Base-by-base conservation (phyloP, 2,329 filamentous ascomycete genomes). In the Zasmidium angulare region DNA sequence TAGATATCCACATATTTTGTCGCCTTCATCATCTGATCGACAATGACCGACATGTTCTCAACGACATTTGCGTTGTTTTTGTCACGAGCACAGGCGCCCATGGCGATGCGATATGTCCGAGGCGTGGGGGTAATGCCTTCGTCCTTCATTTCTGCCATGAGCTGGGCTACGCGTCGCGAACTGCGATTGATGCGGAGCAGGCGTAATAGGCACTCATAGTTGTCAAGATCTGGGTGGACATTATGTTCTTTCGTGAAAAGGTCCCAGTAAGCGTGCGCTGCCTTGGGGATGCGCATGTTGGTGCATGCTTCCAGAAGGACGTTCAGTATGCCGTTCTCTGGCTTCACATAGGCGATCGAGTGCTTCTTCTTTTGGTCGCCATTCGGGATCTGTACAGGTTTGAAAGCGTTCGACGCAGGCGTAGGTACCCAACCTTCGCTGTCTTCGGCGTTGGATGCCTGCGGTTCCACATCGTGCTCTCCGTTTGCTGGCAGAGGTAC, bases 201-300 rank as follows among this genome's bases (percentile, higher is more conserved):
- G 55, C 85, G 83, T 17, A 97, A 79, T 68, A 91, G 87, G 63
- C 81, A 79, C 64, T 86, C 80, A 76, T 87, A 89, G 71, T 91
- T 92, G 63, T 87, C 82, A 9, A 78, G 68, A 71, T 97, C 93
- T 0, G 93, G 92, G 1, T 78, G 71, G 60, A 97, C 76, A n/a
- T 76, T 76, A 71, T 86, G 82, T 12, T 79, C 72, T 24, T 74
- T 71, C 6, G 88, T 89, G 58, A 97, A 78, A 4, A 88, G 71
- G 19, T 88, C 79, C 93, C 93, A 98, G 75, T 97, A 98, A 29
- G 81, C 81, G 54, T 83, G 76, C n/a, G 86, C 89, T n/a, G 84
- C 75, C 14, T 82, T 81, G 7, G 85, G 84, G 54, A 84, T 81
- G 53, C 84, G 82, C 29, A 87, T 82, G 29, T 84, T 81, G 12